These are phyloP conservation scores for Hippophae gyantsensis DNA, from an alignment of 306 rosid species.

Conservation along the genomic window DNA sequence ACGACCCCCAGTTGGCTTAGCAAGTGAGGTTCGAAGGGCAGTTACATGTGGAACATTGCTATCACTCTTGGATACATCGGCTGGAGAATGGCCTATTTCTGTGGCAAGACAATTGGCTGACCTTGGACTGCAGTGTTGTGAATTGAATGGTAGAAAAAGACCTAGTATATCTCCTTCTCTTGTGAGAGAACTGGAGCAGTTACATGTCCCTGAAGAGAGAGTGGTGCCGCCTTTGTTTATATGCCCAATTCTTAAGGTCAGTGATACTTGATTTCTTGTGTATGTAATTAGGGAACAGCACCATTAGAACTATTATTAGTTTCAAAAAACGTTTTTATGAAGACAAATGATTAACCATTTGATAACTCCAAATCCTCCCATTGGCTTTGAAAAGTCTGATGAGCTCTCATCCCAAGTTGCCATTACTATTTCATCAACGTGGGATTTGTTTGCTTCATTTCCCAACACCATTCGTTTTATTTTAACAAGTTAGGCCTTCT, in stretches of 20 bases:
- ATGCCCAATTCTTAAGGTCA: slow-evolving; percentile 83
- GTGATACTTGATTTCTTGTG: neutral
- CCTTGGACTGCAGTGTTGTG: slow-evolving; percentile 75
- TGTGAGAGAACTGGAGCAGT: slow-evolving; percentile 65
- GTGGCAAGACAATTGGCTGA: slow-evolving; percentile 47
- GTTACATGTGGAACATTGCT: slow-evolving; percentile 40
- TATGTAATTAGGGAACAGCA: neutral
- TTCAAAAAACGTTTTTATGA: no score
- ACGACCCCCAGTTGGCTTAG: slow-evolving; percentile 52
- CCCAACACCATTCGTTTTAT: neutral
- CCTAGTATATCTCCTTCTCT: slow-evolving; percentile 66
- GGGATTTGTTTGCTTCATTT: neutral
- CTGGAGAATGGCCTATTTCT: slow-evolving; percentile 68
- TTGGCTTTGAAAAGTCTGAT: neutral
- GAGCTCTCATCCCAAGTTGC: neutral
- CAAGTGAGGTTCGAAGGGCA: slow-evolving; percentile 46
- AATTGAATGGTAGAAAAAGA: slow-evolving; percentile 50
- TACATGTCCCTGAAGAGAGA: slow-evolving; percentile 61
- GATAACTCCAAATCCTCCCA: neutral
- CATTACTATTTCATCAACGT: neutral
- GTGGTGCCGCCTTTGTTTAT: slow-evolving; percentile 65
- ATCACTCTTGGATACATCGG: slow-evolving; percentile 58
- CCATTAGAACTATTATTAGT: no score
- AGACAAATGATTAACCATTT: neutral
- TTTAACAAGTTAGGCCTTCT: no score